Conservation (phyloP, 2,329 filamentous ascomycete genomes). For the Falciphora oryzae region DNA sequence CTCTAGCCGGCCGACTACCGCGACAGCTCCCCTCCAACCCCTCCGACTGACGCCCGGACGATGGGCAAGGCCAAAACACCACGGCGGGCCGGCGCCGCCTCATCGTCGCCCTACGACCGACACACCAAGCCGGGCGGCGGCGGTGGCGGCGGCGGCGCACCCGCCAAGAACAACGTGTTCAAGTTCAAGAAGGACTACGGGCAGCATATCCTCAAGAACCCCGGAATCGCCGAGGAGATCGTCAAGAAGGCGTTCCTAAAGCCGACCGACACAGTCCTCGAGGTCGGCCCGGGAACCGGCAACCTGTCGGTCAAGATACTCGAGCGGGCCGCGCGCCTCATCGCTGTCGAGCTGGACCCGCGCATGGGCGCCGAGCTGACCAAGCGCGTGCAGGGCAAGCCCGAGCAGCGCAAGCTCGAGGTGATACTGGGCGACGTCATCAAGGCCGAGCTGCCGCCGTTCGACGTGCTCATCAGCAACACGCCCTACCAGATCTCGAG, state of each 20-base stretch:
- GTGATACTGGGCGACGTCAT: slow-evolving; percentile 89
- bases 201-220: slow-evolving; percentile 74
- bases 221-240: slow-evolving; percentile 33
- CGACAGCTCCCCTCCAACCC: not conserved
- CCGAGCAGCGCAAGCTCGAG: slow-evolving; percentile 76
- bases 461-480: slow-evolving; percentile 71
- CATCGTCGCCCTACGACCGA: slow-evolving; percentile 29
- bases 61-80: slow-evolving; percentile 37
- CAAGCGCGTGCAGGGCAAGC: slow-evolving; percentile 86
- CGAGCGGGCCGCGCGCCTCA: slow-evolving; percentile 73
- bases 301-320: slow-evolving; percentile 85
- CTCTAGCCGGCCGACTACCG: not conserved
- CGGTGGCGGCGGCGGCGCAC: slow-evolving; percentile 14
- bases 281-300: slow-evolving; percentile 83
- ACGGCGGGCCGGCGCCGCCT: slow-evolving; percentile 28
- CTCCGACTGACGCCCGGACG: slow-evolving; percentile 3
- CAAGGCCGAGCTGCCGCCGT: slow-evolving; percentile 64
- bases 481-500: slow-evolving; percentile 79
- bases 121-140: slow-evolving; percentile 20
- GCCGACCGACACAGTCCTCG: slow-evolving; percentile 82
- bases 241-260: slow-evolving; percentile 85
- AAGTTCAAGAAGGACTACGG: slow-evolving; percentile 93
- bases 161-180: slow-evolving; percentile 74
- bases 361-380: slow-evolving; percentile 94
- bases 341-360: slow-evolving; percentile 88